Evolutionary conservation across 768 basidiomycete species (phyloP).

Genomic region (Hirschioporus abietinus): DNA sequence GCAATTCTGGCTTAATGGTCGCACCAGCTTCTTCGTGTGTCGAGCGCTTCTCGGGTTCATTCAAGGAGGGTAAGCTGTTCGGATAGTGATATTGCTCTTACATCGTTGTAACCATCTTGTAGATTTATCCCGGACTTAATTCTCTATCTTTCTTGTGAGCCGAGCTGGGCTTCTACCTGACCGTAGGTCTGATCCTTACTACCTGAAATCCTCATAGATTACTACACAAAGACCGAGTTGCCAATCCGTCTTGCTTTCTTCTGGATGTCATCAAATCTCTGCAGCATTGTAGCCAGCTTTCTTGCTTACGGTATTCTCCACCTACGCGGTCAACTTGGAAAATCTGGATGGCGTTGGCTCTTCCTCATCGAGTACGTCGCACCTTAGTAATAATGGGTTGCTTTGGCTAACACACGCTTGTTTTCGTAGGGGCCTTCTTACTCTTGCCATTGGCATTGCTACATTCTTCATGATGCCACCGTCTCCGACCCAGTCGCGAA

Average conservation of each 20-base stretch:
- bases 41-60: slow-evolving; percentile 42
- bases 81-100: not conserved
- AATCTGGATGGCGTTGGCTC: slow-evolving; percentile 55
- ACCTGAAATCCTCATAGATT: slow-evolving; percentile 30
- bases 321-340: slow-evolving; percentile 49
- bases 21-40: slow-evolving; percentile 42
- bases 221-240: slow-evolving; percentile 55
- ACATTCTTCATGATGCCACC: slow-evolving; percentile 58
- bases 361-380: slow-evolving; percentile 45
- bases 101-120: not conserved
- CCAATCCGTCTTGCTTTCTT: slow-evolving; percentile 52
- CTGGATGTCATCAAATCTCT: slow-evolving; percentile 46
- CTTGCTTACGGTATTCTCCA: slow-evolving; percentile 57
- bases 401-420: slow-evolving; percentile 3
- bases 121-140: slow-evolving; percentile 57
- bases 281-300: slow-evolving; percentile 45
- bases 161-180: not conserved
- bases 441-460: slow-evolving; percentile 45
- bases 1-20: slow-evolving; percentile 56
- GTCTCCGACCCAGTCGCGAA: slow-evolving; percentile 53
- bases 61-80: slow-evolving; percentile 38
- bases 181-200: no score
- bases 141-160: slow-evolving; percentile 53
- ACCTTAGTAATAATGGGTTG: not conserved
- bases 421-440: slow-evolving; percentile 36